phyloP scores from a whole-genome alignment of 306 rosid species.

The Dicorynia guianensis region DNA sequence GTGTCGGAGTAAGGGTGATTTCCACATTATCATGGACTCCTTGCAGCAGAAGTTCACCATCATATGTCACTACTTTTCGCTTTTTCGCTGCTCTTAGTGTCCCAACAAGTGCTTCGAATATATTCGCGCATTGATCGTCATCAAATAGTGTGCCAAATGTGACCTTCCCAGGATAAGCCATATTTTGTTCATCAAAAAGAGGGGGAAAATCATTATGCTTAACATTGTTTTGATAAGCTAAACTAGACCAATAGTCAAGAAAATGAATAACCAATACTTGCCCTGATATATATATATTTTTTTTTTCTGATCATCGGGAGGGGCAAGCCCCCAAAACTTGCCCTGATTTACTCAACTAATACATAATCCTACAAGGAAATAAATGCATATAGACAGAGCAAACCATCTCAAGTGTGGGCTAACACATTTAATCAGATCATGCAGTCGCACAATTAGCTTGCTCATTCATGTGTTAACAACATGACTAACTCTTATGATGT shows the following conservation, averaged over 20 bases:
- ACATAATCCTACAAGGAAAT: conserved; percentile 11
- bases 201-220: neutral
- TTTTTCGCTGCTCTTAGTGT: conserved; percentile 92
- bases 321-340: too few species aligned
- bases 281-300: neutral
- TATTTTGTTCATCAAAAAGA: conserved; percentile 20
- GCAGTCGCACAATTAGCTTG: neutral
- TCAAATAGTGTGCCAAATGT: conserved; percentile 85
- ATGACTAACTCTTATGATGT: neutral
- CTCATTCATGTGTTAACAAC: conserved; percentile 18
- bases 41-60: conserved; percentile 90
- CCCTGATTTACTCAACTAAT: neutral
- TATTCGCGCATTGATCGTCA: conserved; percentile 89
- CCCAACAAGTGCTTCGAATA: conserved; percentile 92
- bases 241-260: conserved; percentile 13
- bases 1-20: conserved; percentile 71
- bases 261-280: conserved; percentile 3
- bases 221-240: conserved; percentile 24
- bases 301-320: too few species aligned
- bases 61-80: conserved; percentile 69
- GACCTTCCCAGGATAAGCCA: conserved; percentile 57
- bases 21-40: conserved; percentile 96
- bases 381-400: conserved; percentile 5
- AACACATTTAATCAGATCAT: neutral
- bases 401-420: neutral